Conservation (phyloP, 169 alveolate genomes). For the Cystoisospora suis region DNA sequence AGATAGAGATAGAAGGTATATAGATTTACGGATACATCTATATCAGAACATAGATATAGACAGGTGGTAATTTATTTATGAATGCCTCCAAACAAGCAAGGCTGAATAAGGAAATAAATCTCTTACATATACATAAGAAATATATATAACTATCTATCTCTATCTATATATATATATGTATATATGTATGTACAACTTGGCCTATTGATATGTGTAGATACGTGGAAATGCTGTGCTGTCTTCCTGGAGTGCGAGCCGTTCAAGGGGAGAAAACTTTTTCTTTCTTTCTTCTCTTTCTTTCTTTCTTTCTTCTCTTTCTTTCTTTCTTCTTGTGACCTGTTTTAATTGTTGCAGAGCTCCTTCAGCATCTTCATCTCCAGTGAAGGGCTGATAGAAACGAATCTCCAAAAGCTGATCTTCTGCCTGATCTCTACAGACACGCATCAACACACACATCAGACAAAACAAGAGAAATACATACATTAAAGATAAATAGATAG, state of each 20-base stretch:
- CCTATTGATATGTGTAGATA: too few relatives aligned
- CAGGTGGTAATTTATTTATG: too few relatives aligned
- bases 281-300: too few relatives aligned
- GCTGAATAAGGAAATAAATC: too few relatives aligned
- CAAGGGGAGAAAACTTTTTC: too few relatives aligned
- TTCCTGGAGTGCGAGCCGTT: not conserved
- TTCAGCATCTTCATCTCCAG: conserved; percentile 77
- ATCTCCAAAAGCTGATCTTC: conserved; percentile 77
- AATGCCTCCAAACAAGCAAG: too few relatives aligned
- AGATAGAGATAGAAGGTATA: too few relatives aligned
- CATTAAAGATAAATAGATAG: not conserved
- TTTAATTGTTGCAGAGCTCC: conserved; percentile 73
- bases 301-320: too few relatives aligned
- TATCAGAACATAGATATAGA: too few relatives aligned
- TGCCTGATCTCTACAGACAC: conserved; percentile 24
- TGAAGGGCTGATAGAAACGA: conserved; percentile 76
- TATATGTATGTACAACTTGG: too few relatives aligned
- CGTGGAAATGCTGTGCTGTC: not conserved
- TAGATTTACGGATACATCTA: too few relatives aligned
- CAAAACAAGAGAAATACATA: not conserved
- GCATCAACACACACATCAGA: not conserved
- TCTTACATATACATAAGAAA: too few relatives aligned
- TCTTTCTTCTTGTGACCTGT: conserved; percentile 70
- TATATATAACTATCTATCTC: not conserved
- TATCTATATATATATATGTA: not conserved